phyloP scores from a whole-genome alignment of 2,329 filamentous ascomycete genomes.

The Microsporum ferrugineum region DNA sequence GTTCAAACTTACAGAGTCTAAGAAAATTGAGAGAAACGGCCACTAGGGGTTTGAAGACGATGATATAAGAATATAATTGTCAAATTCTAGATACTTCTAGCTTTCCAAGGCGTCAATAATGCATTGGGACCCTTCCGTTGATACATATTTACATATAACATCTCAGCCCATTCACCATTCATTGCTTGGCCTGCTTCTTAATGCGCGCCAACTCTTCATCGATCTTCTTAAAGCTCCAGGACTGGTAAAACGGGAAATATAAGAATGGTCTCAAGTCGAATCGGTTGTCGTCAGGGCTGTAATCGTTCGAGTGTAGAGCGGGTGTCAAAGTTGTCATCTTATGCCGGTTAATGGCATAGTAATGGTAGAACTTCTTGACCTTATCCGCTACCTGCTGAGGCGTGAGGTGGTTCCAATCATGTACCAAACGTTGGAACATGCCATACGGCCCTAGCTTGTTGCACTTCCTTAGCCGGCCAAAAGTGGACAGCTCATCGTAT shows the following conservation, averaged over 20 bases:
- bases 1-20: too few relatives aligned
- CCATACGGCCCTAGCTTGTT: slow-evolving; percentile 43
- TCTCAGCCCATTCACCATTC: neutral
- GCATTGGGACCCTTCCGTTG: neutral
- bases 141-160: neutral
- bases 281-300: slow-evolving; percentile 35
- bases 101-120: too few relatives aligned
- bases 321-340: slow-evolving; percentile 50
- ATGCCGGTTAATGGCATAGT: slow-evolving; percentile 46
- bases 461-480: slow-evolving; percentile 42
- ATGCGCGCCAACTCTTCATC: slow-evolving; percentile 11
- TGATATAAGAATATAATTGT: too few relatives aligned
- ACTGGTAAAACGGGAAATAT: slow-evolving; percentile 22
- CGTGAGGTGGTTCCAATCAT: slow-evolving; percentile 32
- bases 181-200: slow-evolving; percentile 2
- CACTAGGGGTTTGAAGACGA: too few relatives aligned
- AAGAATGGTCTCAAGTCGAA: slow-evolving; percentile 43
- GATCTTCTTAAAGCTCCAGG: slow-evolving; percentile 11
- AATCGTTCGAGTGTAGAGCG: slow-evolving; percentile 38
- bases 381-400: slow-evolving; percentile 33
- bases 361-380: slow-evolving; percentile 25
- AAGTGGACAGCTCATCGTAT: slow-evolving; percentile 43
- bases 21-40: too few relatives aligned
- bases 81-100: too few relatives aligned
- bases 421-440: slow-evolving; percentile 41